Base-by-base conservation (phyloP, 495 filamentous ascomycete species). In the Lophiostoma macrostomum region DNA sequence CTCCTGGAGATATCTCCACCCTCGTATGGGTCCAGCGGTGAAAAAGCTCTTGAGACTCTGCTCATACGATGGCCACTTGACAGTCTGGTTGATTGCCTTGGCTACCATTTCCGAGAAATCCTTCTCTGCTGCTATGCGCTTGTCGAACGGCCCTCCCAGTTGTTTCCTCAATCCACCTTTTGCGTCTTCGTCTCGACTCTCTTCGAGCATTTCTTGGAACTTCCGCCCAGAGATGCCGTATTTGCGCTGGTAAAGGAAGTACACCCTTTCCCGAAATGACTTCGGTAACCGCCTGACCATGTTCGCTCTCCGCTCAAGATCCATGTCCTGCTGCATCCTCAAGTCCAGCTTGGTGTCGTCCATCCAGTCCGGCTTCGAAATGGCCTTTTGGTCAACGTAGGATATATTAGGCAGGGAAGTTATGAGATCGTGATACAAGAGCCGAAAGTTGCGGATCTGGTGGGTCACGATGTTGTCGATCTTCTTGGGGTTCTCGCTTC, bases 251-350 rank as follows among this genome's bases (percentile, higher is more conserved):
- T 95, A 97, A 60, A 88, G 82, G 69, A 93, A 94, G 71, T 97
- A 98, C 2, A 98, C 69, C 58, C 88, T 90, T 39, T 87, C 77
- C 12, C 93, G 79, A 78, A 98, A 97, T 0, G 83, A 74, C 50
- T 87, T 90, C 0, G 93, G 94, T 11, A 98, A 73, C 20, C 93
- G 84, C 10, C 94, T 82, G 7, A 98, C 91, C 87, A 97, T 97
- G 66, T 98, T 97, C 18, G 87, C 90, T 35, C 93, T 81, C 63
- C 84, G 88, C 36, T 87, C 68, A 0, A 89, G 89, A 59, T 95
- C 87, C 87, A 95, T 91, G 65, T 97, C 91, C 66, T 98, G 93
- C 22, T 67, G 74, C 34, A 98, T 72, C 18, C 71, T 75, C 22
- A 81, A 67, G 53, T 85, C 80, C 34, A 71, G 78, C 56, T 60